Evolutionary conservation across 2,329 filamentous ascomycete genomes (phyloP).

Genomic region (Plenodomus biglobosus): DNA sequence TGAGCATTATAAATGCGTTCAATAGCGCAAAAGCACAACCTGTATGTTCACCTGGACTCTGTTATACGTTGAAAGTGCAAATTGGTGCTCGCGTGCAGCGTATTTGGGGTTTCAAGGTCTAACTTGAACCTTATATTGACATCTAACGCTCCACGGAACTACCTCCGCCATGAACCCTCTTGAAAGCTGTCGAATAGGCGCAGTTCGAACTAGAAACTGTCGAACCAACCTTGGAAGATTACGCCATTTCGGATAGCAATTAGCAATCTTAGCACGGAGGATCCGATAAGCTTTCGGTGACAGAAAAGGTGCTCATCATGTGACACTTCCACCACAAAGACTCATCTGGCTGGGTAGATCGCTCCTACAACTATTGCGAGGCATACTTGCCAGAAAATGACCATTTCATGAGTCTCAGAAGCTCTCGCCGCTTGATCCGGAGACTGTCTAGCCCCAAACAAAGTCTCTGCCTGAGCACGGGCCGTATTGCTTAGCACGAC

Average conservation of each 20-base stretch:
- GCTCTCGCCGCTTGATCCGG: not conserved
- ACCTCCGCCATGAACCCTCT: not conserved
- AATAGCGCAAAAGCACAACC: too few relatives aligned
- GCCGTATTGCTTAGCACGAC: conserved; percentile 7
- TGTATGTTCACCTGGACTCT: too few relatives aligned
- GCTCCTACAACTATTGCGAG: not conserved
- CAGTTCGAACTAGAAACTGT: not conserved
- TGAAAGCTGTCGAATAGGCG: not conserved
- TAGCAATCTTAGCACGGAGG: not conserved
- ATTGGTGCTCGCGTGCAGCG: too few relatives aligned
- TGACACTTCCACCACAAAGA: too few relatives aligned
- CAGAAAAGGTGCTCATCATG: conserved; percentile 74
- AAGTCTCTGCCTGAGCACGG: conserved; percentile 6
- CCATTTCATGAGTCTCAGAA: not conserved
- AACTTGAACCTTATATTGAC: too few relatives aligned
- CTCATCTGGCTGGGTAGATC: not conserved
- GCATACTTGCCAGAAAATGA: not conserved
- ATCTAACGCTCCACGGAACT: too few relatives aligned
- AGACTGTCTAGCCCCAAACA: conserved; percentile 10
- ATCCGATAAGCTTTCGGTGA: conserved; percentile 76
- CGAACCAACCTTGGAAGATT: not conserved
- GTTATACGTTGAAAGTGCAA: too few relatives aligned
- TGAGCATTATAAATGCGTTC: too few relatives aligned
- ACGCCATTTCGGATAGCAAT: not conserved
- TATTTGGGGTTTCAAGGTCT: too few relatives aligned